A percentile compares a stretch with the other conserved stretches of the same genome.
Conservation (phyloP, 2,329 filamentous ascomycete genomes). For the Fusarium sp. region DNA sequence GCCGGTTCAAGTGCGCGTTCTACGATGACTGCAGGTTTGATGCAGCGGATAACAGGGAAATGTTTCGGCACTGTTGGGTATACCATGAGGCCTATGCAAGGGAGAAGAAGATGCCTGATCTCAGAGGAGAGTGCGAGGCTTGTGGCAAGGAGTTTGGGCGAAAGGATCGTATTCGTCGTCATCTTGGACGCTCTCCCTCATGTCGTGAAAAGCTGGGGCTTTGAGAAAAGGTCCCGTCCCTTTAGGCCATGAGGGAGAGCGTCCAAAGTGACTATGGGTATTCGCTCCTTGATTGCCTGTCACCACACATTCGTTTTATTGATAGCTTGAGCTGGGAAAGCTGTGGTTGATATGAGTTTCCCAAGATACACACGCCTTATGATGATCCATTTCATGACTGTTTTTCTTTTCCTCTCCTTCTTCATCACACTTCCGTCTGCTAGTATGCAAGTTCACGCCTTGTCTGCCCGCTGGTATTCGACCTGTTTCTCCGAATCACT, state of each 20-base stretch:
- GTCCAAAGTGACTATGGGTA: neutral
- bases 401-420: too few relatives aligned
- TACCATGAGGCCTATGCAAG: conserved; percentile 14
- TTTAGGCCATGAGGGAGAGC: neutral
- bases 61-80: conserved; percentile 26
- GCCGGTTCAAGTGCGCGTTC: conserved; percentile 7
- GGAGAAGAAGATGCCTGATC: neutral
- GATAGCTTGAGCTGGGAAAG: too few relatives aligned
- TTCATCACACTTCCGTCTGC: too few relatives aligned
- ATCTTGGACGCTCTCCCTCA: conserved; percentile 10
- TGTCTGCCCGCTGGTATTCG: neutral
- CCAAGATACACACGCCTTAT: too few relatives aligned
- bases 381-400: too few relatives aligned
- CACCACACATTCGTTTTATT: too few relatives aligned
- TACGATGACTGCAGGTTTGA: neutral
- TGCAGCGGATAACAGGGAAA: neutral
- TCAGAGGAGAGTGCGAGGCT: neutral
- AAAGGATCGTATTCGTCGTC: conserved; percentile 17
- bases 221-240: neutral
- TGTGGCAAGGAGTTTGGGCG: conserved; percentile 6
- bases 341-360: too few relatives aligned
- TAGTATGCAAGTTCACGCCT: too few relatives aligned
- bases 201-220: conserved; percentile 26
- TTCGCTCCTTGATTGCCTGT: too few relatives aligned
- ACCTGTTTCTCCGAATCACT: neutral